These are phyloP conservation scores for Eimeria tenella DNA, from an alignment of 169 alveolate genomes.

Conservation along the genomic window DNA sequence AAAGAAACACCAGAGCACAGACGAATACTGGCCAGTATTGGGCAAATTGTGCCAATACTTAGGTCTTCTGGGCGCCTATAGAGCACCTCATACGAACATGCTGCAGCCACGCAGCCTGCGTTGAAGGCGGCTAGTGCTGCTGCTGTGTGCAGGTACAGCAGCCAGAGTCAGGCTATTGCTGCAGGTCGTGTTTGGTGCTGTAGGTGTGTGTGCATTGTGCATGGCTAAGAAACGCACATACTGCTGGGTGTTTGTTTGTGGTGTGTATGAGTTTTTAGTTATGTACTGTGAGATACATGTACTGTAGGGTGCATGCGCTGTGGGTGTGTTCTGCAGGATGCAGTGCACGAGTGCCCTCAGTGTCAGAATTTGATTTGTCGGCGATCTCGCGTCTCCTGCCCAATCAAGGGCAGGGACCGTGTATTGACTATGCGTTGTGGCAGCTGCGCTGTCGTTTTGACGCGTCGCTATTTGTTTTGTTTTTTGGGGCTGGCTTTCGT, in stretches of 20 bases:
- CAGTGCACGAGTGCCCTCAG: slow-evolving; percentile 49
- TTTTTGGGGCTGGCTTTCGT: neutral
- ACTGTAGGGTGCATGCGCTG: neutral
- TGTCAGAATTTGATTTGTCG: slow-evolving; percentile 47
- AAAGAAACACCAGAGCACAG: no score
- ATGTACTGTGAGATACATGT: neutral
- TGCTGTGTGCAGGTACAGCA: no score
- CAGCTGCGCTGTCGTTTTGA: slow-evolving; percentile 72
- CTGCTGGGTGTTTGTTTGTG: neutral
- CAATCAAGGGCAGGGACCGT: slow-evolving; percentile 38
- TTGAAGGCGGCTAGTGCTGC: no score
- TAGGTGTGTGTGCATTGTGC: neutral
- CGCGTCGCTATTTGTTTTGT: slow-evolving; percentile 35
- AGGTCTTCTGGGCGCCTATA: no score
- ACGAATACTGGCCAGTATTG: no score
- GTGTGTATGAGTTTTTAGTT: neutral
- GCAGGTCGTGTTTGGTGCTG: neutral
- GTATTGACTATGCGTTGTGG: slow-evolving; percentile 69
- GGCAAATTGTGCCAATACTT: no score
- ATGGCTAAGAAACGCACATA: neutral
- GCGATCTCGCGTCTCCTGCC: slow-evolving; percentile 43
- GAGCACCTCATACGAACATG: no score
- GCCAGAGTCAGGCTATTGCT: neutral
- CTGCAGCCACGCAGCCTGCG: no score
- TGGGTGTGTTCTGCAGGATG: slow-evolving; percentile 3